Evolutionary conservation across 75 land plant genomes (phyloP), one percentile per base, ranked within the genome.

Genomic region (Chamaecyparis obtusa): DNA sequence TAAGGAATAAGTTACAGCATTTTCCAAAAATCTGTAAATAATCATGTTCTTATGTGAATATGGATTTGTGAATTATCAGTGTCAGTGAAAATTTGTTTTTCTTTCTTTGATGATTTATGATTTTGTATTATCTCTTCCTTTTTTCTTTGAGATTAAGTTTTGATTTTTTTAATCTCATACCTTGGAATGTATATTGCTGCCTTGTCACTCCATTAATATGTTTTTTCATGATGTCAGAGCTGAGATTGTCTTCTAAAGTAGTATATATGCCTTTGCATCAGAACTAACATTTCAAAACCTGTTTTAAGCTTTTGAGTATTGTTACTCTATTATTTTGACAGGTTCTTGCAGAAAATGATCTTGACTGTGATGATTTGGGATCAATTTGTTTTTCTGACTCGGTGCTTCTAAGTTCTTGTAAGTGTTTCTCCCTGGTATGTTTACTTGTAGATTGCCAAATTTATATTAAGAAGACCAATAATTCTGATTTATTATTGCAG

Each of bases 341-440:
- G 91, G 87, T 90, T 44, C 85, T 90, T 30, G 74, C 84, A 55
- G 90, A 81, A 48, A 90, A 90, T 86, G 90, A 90, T 86, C 71
- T 90, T 21, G 91, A 88, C 11, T 90, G 91, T 83, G 90, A 90
- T 79, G 91, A 90, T 81, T 49, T 90, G 43, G 85, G 27, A 37
- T 90, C 91, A 6, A 83, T 90, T 43, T 83, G 87, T 30, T 86
- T 90, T 44, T 24, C 46, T 56, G 91, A 90, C 32, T 80, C 87
- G 1, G 48, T 86, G 15, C 84, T 90, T 30, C 79, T 84, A 16
- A 84, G 90, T 48, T 84, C 85, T 55, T 90, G 90, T 89, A 82
- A 89, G 90, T 75, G 55, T 83, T 83, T 83, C 36, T 51, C 30
- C 49, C n/a, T 27, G 30, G n/a, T 30, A 30, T 14, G 21, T 51